Evolutionary conservation across 352 stramenopile species (phyloP), one percentile per base, ranked within the genome.

Genomic region (Pythium angustatum): DNA sequence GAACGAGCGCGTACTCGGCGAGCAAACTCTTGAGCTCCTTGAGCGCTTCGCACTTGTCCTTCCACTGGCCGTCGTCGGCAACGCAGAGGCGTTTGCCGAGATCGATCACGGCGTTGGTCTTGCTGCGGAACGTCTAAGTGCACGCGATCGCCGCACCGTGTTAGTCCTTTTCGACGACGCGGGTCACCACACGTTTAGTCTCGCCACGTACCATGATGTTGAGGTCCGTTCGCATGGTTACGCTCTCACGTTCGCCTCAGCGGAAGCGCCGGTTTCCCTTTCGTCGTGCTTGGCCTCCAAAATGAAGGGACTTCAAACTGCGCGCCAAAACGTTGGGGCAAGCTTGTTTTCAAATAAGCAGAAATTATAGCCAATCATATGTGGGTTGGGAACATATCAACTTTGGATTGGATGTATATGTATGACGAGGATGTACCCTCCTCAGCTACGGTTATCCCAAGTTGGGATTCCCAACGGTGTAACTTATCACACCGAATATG

Each of bases 31-130:
- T 70, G 36, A 89, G 62, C 51, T 85, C 76, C 15, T 61, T 62
- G 55, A 89, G 75, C 38, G 80, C 76, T 19, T 65, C 66, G 56
- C 80, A 87, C 47, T 85, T 85, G 58, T 83, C 75, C 52, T 80
- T 72, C 78, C 80, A 89, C 36, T 44, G 7, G 66, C 81, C 73
- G 49, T 87, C 78, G 24, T 89, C 80, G 6, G 68, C 64, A 38
- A 75, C 66, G 61, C 73, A 66, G 60, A 87, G 75, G 41, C 80
- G 75, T 58, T 75, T 80, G 48, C 68, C 76, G 41, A 89, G 58
- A 68, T 85, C 73, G 47, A 84, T 28, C 34, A 87, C 30, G 19
- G 62, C 62, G 56, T 86, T 86, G 56, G 71, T 77, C 51, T 72
- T 69, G n/a, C 79, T 76, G 34, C 66, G 75, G 58, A 83, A 74